These are phyloP conservation scores for Solanum hybrid DNA, from an alignment of 305 asterid genomes.

Conservation along the genomic window DNA sequence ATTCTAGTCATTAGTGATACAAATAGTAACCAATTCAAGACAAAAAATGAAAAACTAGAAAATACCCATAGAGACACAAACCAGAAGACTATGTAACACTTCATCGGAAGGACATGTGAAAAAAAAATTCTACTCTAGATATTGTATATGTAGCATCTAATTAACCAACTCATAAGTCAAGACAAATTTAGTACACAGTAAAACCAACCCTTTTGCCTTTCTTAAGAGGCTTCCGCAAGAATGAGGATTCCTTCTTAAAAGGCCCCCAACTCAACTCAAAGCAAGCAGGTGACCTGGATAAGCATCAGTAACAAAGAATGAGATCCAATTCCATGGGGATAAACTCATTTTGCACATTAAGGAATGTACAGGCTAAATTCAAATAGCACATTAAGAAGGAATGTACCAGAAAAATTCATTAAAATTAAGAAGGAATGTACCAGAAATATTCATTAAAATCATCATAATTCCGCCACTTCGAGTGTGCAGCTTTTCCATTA, in stretches of 20 bases:
- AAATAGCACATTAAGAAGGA: not conserved
- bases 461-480: constrained; percentile 93
- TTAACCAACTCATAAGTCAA: not conserved
- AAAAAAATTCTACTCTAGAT: not conserved
- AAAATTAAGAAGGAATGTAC: too few species aligned
- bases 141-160: not conserved
- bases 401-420: too few species aligned
- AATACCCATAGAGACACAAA: not conserved
- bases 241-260: constrained; percentile 52
- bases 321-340: not conserved
- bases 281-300: constrained; percentile 82
- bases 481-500: constrained; percentile 92
- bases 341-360: not conserved
- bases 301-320: constrained; percentile 8
- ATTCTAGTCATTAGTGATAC: not conserved
- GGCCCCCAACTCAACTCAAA: constrained; percentile 92
- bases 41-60: not conserved
- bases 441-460: constrained; percentile 98
- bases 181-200: constrained; percentile 2
- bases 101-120: not conserved
- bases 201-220: constrained; percentile 76
- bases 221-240: constrained; percentile 55
- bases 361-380: not conserved
- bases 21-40: not conserved
- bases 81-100: not conserved